Conservation (phyloP, 225 moss, liverwort and hornwort species). For the Marchantia paleacea region DNA sequence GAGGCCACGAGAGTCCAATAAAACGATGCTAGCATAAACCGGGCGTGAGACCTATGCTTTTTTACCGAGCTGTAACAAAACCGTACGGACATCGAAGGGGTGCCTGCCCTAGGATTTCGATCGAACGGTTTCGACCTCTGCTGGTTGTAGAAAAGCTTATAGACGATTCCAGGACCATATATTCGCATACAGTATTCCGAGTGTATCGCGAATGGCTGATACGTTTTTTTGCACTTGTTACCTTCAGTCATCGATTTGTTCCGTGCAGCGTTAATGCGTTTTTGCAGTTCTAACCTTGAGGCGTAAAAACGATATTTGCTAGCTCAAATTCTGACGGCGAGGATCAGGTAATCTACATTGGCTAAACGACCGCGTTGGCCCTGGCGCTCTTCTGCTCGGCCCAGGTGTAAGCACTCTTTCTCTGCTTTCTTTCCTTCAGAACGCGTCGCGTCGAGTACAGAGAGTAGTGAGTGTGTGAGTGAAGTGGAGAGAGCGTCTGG, state of each 20-base stretch:
- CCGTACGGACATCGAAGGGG: not conserved
- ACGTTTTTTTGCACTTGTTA: not conserved
- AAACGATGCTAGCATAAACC: not conserved
- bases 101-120: not conserved
- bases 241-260: not conserved
- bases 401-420: not conserved
- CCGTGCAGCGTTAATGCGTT: not conserved
- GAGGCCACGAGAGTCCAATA: not conserved
- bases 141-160: not conserved
- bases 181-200: not conserved
- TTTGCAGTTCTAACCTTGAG: not conserved
- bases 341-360: not conserved
- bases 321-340: not conserved
- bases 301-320: not conserved
- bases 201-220: not conserved
- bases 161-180: not conserved
- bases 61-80: not conserved
- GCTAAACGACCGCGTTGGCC: not conserved
- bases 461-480: not conserved
- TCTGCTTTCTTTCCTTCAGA: not conserved
- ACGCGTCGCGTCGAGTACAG: not conserved
- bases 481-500: conserved; percentile 1
- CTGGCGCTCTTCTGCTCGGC: not conserved
- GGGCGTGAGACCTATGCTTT: not conserved
- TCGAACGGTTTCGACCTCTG: not conserved